Evolutionary conservation across 441 rosid species (phyloP), one percentile per base, ranked within the genome.

Genomic region (Populus hybrid): DNA sequence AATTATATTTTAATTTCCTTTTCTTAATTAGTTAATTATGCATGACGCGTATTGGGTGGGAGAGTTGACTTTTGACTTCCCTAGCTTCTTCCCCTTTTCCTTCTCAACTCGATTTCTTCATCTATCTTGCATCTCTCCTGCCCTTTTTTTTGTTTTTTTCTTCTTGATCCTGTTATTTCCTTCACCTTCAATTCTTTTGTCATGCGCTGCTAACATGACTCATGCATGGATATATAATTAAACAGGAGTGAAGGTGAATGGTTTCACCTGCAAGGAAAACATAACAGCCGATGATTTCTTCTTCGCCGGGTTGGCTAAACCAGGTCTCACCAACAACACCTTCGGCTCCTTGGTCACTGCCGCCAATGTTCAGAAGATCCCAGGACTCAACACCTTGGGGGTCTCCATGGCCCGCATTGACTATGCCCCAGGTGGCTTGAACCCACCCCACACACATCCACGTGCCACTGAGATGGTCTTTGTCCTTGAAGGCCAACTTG

Each of bases 371-470:
- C 38, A 75, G 16, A 78, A 74, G 76, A 74, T 89, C 59, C 89
- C 93, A 9, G 90, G 91, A 2, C 86, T 89, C 10, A 89, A 89
- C 86, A 89, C 91, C 11, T 83, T 85, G 0, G 91, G 91, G 10
- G 38, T 89, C 34, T 84, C 93, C 26, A 69, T 89, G 68, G 46
- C 89, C 8, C 91, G 93, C 68, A 84, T 89, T 72, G 91, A 89
- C 84, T 89, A 83, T 9, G 89, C 86, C 70, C 86, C 90, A 0
- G 88, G 82, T 0, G 93, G 93, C 32, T 70, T 89, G 26, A 89
- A 88, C 81, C 92, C 92, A 10, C 92, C 91, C 14, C 93, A 89
- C 86, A 84, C 86, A 2, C 93, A 89, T 66, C 93, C 91, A 19
- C 88, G 93, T 3, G 91, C 90, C 79, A 73, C 88, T 1, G 93